Percentiles rank a stretch among this genome's conserved stretches.
Conservation (phyloP, 1,139 yeast genomes). For the Blastobotrys apis region DNA sequence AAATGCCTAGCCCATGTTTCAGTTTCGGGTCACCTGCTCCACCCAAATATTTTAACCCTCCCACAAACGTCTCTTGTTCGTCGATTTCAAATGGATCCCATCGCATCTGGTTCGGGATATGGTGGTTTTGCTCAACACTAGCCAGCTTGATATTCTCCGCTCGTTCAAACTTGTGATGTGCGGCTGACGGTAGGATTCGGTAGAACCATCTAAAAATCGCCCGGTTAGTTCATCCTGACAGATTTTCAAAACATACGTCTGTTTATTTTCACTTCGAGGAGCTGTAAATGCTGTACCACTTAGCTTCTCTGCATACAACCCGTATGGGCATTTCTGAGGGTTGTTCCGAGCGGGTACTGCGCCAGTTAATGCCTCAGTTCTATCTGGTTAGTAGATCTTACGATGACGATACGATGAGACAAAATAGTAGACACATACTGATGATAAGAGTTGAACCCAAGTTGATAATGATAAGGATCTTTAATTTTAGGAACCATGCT, state of each 20-base stretch:
- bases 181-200: conserved; percentile 28
- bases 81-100: conserved; percentile 31
- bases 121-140: conserved; percentile 17
- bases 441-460: conserved; percentile 28
- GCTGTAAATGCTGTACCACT: conserved; percentile 33
- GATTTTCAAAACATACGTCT: conserved; percentile 14
- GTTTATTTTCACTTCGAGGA: conserved; percentile 28
- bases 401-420: background rate
- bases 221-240: background rate
- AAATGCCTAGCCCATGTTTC: conserved; percentile 31
- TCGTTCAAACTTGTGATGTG: conserved; percentile 23
- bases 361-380: conserved; percentile 27
- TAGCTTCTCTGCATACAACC: conserved; percentile 31
- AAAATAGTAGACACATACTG: conserved; percentile 17
- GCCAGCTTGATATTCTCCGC: conserved; percentile 2
- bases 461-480: conserved; percentile 26
- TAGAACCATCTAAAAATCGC: conserved; percentile 24
- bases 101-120: conserved; percentile 29
- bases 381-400: background rate
- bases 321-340: conserved; percentile 28
- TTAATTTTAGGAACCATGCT: conserved; percentile 7
- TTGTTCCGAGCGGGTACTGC: conserved; percentile 29
- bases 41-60: conserved; percentile 29
- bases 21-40: conserved; percentile 31
- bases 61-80: conserved; percentile 23